A percentile compares a stretch with the other conserved stretches of the same genome.
Conservation (phyloP, 306 rosid species). For the Castanea crenata region DNA sequence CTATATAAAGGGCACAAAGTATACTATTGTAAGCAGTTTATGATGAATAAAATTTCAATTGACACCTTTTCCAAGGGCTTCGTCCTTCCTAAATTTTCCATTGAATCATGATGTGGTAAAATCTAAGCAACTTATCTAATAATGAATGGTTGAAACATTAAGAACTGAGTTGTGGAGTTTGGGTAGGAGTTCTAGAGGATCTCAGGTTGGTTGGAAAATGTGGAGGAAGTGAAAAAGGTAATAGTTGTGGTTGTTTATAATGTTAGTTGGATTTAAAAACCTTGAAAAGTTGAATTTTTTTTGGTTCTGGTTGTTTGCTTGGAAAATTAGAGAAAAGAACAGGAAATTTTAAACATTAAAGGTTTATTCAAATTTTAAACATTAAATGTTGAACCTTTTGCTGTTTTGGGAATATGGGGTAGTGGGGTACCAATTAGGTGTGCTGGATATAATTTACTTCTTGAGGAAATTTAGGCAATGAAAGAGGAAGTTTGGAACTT, state of each 20-base stretch:
- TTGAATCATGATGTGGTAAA: no score
- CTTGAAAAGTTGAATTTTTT: background rate
- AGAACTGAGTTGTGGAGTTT: background rate
- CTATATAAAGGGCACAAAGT: no score
- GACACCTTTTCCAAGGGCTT: background rate
- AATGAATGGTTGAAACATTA: no score
- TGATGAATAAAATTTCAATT: no score
- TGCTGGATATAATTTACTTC: background rate
- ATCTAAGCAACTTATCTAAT: no score
- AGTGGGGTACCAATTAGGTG: background rate
- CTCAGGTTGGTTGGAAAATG: background rate
- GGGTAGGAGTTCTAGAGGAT: no score
- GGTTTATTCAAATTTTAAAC: background rate
- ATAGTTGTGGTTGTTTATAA: background rate
- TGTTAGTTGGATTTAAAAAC: no score
- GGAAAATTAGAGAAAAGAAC: background rate
- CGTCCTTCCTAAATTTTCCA: no score
- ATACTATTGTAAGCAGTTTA: no score
- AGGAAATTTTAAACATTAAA: background rate
- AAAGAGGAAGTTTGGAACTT: background rate
- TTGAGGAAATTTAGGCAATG: background rate
- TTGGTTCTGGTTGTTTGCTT: background rate
- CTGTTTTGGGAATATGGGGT: background rate
- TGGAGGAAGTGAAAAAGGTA: background rate
- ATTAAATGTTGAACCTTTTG: background rate